Conservation (phyloP, 2,329 filamentous ascomycete species). For the Plectosphaerella cucumerina region DNA sequence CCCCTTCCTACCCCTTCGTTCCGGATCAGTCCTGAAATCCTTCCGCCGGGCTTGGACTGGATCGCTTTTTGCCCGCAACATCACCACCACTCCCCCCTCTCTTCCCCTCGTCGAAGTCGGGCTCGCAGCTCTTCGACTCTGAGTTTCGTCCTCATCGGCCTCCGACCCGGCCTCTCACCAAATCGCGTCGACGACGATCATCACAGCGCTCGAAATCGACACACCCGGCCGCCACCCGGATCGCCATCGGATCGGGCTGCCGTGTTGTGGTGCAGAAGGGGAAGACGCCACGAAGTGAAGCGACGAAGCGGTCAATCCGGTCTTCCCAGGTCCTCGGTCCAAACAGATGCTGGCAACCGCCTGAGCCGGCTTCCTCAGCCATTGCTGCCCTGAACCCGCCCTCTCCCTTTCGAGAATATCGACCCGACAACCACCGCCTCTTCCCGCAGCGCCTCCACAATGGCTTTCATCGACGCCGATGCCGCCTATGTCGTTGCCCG, state of each 20-base stretch:
- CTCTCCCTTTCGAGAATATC: background rate
- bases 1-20: background rate
- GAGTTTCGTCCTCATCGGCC: too few relatives aligned
- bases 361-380: background rate
- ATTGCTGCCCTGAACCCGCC: background rate
- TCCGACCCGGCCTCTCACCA: background rate
- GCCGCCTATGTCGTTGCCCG: slow-evolving; percentile 27
- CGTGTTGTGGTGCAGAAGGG: too few relatives aligned
- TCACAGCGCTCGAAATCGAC: too few relatives aligned
- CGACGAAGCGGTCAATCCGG: too few relatives aligned
- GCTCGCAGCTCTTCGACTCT: too few relatives aligned
- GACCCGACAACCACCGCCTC: background rate
- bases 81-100: background rate
- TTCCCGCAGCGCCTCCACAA: background rate
- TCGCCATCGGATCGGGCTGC: too few relatives aligned
- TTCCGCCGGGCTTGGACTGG: background rate
- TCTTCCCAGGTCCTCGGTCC: background rate
- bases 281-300: too few relatives aligned
- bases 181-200: too few relatives aligned
- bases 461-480: slow-evolving; percentile 20
- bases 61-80: background rate
- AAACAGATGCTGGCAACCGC: background rate
- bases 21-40: background rate
- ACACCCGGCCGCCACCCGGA: too few relatives aligned
- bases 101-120: background rate